These are phyloP conservation scores for Blastobotrys peoriensis DNA, from an alignment of 805 yeast species.

Conservation along the genomic window DNA sequence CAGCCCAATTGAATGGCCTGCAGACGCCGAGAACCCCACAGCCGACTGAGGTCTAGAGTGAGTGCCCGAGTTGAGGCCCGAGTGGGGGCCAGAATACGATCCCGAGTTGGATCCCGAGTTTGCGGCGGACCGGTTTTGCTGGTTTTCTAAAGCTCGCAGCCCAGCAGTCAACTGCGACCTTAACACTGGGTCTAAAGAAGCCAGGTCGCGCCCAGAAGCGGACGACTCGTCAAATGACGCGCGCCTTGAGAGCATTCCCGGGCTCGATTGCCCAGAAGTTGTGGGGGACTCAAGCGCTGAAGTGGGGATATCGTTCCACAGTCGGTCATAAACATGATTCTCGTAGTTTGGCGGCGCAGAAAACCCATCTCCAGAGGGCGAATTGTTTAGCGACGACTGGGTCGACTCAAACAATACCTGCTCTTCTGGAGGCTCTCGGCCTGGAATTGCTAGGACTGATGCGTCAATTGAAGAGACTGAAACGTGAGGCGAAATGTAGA, in stretches of 20 bases:
- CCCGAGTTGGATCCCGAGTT: too few relatives aligned
- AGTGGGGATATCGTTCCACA: constrained; percentile 57
- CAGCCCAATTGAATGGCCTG: neutral
- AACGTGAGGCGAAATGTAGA: constrained; percentile 79
- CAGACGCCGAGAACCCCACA: too few relatives aligned
- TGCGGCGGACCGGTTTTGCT: constrained; percentile 21
- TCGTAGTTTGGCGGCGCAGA: constrained; percentile 82
- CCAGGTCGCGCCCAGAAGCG: constrained; percentile 20
- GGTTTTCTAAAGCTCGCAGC: constrained; percentile 32
- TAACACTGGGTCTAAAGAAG: constrained; percentile 27
- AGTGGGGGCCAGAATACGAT: neutral
- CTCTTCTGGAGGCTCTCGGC: constrained; percentile 8
- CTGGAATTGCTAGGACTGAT: constrained; percentile 13
- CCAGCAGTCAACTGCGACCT: constrained; percentile 36
- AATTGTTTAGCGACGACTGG: neutral
- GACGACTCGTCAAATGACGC: constrained; percentile 27
- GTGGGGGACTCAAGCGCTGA: constrained; percentile 34
- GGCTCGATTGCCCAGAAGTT: constrained; percentile 35
- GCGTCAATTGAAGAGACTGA: constrained; percentile 49
- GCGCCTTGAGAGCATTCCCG: constrained; percentile 30
- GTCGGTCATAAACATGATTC: constrained; percentile 66
- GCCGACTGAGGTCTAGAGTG: constrained; percentile 3
- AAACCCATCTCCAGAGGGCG: neutral
- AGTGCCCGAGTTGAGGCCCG: constrained; percentile 2
- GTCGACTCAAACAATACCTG: constrained; percentile 9